Evolutionary conservation across 1,139 yeast genomes (phyloP).

Genomic region (Lodderomyces metapsilosis): DNA sequence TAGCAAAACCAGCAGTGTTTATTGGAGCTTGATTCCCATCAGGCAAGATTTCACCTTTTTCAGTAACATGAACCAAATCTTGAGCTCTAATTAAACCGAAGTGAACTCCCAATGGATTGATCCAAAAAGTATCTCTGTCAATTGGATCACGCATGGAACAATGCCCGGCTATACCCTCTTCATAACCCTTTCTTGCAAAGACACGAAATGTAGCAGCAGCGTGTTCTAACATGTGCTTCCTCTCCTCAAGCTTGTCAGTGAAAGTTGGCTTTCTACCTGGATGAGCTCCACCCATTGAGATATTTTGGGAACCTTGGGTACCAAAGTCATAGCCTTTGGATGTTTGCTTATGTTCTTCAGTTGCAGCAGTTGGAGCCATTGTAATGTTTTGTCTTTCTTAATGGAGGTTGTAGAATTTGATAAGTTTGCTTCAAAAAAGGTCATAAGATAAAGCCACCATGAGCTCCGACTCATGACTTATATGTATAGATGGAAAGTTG

Average conservation of each 20-base stretch:
- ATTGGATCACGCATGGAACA: conserved; percentile 80
- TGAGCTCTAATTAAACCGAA: conserved; percentile 65
- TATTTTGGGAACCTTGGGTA: conserved; percentile 44
- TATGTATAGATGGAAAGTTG: too few species aligned
- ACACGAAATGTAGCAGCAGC: conserved; percentile 79
- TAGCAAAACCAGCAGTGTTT: conserved; percentile 78
- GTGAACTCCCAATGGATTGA: conserved; percentile 72
- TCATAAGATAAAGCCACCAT: too few species aligned
- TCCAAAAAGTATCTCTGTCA: conserved; percentile 71
- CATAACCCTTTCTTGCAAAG: conserved; percentile 67
- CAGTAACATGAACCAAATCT: conserved; percentile 76
- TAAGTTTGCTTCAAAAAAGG: too few species aligned
- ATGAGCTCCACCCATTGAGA: conserved; percentile 45
- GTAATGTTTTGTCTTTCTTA: conserved; percentile 6
- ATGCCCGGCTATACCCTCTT: conserved; percentile 84
- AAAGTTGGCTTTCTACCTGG: conserved; percentile 53
- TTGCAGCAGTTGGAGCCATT: conserved; percentile 7
- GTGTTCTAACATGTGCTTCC: conserved; percentile 65
- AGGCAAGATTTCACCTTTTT: conserved; percentile 60
- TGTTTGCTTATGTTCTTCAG: conserved; percentile 5
- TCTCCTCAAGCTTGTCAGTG: conserved; percentile 46
- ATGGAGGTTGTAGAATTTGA: too few species aligned
- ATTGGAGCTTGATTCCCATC: conserved; percentile 67
- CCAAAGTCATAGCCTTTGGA: conserved; percentile 32
- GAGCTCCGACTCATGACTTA: too few species aligned